Evolutionary conservation across 768 basidiomycete species (phyloP).

Genomic region (Candolleomyces efflorescens): DNA sequence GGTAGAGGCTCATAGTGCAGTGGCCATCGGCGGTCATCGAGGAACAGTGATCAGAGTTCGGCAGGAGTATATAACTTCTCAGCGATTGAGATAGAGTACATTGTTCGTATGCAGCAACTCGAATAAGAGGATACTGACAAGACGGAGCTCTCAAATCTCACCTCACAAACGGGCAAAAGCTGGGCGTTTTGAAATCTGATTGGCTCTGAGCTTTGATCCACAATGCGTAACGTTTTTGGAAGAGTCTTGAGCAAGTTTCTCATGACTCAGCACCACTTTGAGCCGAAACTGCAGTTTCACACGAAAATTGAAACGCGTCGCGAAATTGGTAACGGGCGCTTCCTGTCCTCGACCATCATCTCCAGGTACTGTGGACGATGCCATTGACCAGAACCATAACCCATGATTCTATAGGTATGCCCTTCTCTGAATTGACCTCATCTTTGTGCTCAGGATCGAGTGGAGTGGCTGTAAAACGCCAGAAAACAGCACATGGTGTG

Average conservation of each 20-base stretch:
- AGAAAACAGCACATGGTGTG: constrained; percentile 26
- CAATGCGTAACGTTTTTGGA: neutral
- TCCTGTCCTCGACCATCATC: neutral
- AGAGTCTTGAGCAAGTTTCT: neutral
- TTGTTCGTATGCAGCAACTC: too few relatives aligned
- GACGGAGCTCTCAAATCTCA: neutral
- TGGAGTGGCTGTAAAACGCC: constrained; percentile 29
- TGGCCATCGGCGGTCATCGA: too few relatives aligned
- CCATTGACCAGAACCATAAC: neutral
- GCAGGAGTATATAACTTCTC: too few relatives aligned
- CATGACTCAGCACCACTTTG: neutral
- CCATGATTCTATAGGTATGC: neutral
- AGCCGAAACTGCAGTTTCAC: neutral
- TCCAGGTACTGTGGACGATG: neutral
- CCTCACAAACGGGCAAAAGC: neutral
- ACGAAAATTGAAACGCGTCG: neutral
- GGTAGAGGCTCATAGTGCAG: too few relatives aligned
- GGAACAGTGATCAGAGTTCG: too few relatives aligned
- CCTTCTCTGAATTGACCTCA: neutral
- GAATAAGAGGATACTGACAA: too few relatives aligned
- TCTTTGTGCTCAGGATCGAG: too few relatives aligned
- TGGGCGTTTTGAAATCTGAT: neutral
- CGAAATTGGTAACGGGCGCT: neutral
- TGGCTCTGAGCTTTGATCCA: neutral
- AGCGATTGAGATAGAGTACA: too few relatives aligned